Percentiles rank a stretch among this genome's conserved stretches.
These are phyloP conservation scores for Rutstroemia sp. DNA, from an alignment of 2,329 filamentous ascomycete species.

Conservation along the genomic window DNA sequence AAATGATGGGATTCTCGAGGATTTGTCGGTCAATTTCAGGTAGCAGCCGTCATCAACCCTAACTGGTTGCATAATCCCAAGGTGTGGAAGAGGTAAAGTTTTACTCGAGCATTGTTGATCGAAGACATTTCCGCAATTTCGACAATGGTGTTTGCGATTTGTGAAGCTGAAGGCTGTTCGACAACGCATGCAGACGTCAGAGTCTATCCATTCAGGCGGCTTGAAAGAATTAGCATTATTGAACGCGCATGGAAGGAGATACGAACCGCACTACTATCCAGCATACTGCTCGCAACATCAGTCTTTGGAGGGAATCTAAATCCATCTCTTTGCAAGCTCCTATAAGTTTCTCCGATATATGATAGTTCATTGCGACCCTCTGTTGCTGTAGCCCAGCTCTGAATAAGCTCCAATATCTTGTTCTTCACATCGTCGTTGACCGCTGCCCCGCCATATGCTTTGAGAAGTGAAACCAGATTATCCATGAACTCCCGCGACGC, in stretches of 20 bases:
- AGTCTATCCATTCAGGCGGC: slow-evolving; percentile 96
- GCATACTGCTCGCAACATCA: slow-evolving; percentile 90
- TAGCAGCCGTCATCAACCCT: slow-evolving; percentile 96
- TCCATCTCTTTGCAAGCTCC: slow-evolving; percentile 72
- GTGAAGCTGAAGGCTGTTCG: slow-evolving; percentile 94
- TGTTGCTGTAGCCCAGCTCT: slow-evolving; percentile 85
- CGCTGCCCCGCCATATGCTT: slow-evolving; percentile 64
- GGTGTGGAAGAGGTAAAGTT: slow-evolving; percentile 76
- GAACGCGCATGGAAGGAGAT: not conserved
- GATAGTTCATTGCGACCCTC: slow-evolving; percentile 74
- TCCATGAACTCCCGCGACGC: slow-evolving; percentile 98
- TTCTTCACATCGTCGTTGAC: slow-evolving; percentile 78
- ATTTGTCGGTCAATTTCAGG: slow-evolving; percentile 75
- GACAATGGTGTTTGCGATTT: slow-evolving; percentile 96
- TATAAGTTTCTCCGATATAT: slow-evolving; percentile 87
- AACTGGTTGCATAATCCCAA: slow-evolving; percentile 86
- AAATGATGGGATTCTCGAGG: slow-evolving; percentile 36
- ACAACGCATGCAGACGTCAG: slow-evolving; percentile 97
- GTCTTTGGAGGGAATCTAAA: slow-evolving; percentile 83
- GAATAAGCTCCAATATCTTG: slow-evolving; percentile 90
- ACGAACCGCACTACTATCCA: slow-evolving; percentile 89
- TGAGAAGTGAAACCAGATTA: slow-evolving; percentile 83
- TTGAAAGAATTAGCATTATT: slow-evolving; percentile 31
- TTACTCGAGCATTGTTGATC: slow-evolving; percentile 93
- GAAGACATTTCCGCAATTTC: slow-evolving; percentile 97